phyloP scores from a whole-genome alignment of 345 rosid genomes.

The Stellera chamaejasme region DNA sequence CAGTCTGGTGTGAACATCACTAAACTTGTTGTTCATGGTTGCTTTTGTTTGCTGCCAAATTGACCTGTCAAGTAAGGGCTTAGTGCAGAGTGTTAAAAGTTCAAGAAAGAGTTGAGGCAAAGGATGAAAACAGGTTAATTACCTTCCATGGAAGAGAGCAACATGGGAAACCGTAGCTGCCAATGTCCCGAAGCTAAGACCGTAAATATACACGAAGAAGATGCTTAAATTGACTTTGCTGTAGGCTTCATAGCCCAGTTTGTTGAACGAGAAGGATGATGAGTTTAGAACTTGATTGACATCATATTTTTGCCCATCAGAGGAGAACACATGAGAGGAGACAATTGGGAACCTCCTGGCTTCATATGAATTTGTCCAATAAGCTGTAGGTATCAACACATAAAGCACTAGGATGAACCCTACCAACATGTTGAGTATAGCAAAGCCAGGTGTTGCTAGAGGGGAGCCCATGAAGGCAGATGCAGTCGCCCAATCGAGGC shows the following conservation, averaged over 20 bases:
- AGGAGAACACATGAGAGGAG: slow-evolving; percentile 29
- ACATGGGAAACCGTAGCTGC: slow-evolving; percentile 34
- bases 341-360: slow-evolving; percentile 42
- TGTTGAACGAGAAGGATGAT: slow-evolving; percentile 22
- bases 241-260: slow-evolving; percentile 26
- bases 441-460: slow-evolving; percentile 28
- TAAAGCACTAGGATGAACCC: slow-evolving; percentile 22
- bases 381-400: slow-evolving; percentile 21
- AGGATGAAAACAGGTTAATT: neutral
- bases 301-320: slow-evolving; percentile 23
- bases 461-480: slow-evolving; percentile 31
- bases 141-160: slow-evolving; percentile 36
- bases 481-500: slow-evolving; percentile 33
- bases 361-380: slow-evolving; percentile 30
- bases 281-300: slow-evolving; percentile 22
- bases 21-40: slow-evolving; percentile 23
- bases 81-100: too few species aligned
- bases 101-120: neutral
- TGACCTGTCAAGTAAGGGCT: slow-evolving; percentile 13
- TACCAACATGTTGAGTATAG: slow-evolving; percentile 20
- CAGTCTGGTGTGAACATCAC: slow-evolving; percentile 60
- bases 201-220: slow-evolving; percentile 23
- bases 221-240: slow-evolving; percentile 36
- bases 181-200: slow-evolving; percentile 30
- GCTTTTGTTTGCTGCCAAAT: slow-evolving; percentile 36